A percentile compares a stretch with the other conserved stretches of the same genome.
Evolutionary conservation across 1,284 basidiomycete species (phyloP).

Genomic region (Cutaneotrichosporon dermatis): DNA sequence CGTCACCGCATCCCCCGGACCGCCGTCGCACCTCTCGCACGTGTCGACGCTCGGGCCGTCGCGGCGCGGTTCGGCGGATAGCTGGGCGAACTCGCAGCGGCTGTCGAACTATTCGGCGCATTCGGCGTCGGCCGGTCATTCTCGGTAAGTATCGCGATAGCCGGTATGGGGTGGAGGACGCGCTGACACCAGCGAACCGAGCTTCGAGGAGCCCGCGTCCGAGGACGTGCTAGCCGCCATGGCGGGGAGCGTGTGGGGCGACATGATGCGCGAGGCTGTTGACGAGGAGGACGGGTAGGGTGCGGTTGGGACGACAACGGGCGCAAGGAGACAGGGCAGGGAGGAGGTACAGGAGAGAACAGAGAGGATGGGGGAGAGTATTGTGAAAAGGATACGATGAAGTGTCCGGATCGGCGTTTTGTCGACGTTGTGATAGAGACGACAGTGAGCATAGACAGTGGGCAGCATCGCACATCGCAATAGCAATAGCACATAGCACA

Average conservation of each 20-base stretch:
- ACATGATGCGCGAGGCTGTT: conserved; percentile 48
- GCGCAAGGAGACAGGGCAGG: too few species aligned
- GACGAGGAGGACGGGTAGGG: conserved; percentile 19
- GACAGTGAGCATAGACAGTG: not conserved
- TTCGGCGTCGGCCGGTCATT: not conserved
- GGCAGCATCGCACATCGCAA: too few species aligned
- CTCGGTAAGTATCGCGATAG: not conserved
- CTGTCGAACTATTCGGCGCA: not conserved
- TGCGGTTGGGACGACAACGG: too few species aligned
- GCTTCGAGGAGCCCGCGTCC: conserved; percentile 3
- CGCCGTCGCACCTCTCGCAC: not conserved
- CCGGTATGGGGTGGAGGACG: too few species aligned
- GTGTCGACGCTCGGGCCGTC: not conserved
- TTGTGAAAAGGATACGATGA: too few species aligned
- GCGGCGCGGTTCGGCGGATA: not conserved
- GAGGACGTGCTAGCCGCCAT: conserved; percentile 34
- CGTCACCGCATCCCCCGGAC: not conserved
- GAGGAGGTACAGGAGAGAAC: too few species aligned
- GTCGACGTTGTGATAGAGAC: too few species aligned
- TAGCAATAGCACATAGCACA: too few species aligned
- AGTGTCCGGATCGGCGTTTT: too few species aligned
- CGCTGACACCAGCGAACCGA: conserved; percentile 6
- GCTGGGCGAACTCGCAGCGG: not conserved
- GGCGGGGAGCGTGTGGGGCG: conserved; percentile 42
- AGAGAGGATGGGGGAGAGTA: too few species aligned